phyloP scores from a whole-genome alignment of 2,329 filamentous ascomycete species.

The Calonectria pseudoturangicola region DNA sequence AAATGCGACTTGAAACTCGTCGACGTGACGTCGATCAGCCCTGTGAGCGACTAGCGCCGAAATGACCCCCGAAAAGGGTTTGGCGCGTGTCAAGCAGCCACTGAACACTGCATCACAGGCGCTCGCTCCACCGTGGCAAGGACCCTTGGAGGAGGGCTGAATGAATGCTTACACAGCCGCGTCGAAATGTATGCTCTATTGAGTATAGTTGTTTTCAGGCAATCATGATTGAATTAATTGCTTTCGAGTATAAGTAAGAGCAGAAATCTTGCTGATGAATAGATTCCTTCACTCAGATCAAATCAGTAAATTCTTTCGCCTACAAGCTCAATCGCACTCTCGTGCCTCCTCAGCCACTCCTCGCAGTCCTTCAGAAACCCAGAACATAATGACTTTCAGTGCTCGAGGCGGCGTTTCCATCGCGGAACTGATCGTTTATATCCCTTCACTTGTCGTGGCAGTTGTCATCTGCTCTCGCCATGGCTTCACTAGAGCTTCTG shows the following conservation, averaged over 20 bases:
- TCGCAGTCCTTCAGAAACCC: not conserved
- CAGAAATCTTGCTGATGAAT: not conserved
- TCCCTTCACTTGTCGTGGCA: slow-evolving; percentile 60
- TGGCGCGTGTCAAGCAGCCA: not conserved
- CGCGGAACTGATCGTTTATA: slow-evolving; percentile 64
- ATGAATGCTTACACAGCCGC: no score
- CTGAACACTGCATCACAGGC: no score
- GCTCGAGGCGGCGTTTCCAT: slow-evolving; percentile 59
- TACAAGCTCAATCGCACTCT: no score
- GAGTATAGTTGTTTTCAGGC: no score
- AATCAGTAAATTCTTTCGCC: not conserved
- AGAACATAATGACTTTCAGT: slow-evolving; percentile 37
- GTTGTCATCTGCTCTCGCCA: slow-evolving; percentile 63
- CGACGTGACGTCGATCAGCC: slow-evolving; percentile 11
- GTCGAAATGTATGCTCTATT: no score
- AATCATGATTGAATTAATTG: not conserved
- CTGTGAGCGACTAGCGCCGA: slow-evolving; percentile 37
- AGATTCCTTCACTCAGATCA: not conserved
- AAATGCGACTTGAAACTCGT: no score
- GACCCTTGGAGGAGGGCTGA: not conserved
- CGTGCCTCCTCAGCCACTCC: not conserved
- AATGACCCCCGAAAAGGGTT: slow-evolving; percentile 43
- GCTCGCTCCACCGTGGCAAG: not conserved
- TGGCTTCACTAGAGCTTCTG: slow-evolving; percentile 66
- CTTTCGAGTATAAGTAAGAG: not conserved